phyloP scores from a whole-genome alignment of 306 rosid genomes.

The Vigna angularis region DNA sequence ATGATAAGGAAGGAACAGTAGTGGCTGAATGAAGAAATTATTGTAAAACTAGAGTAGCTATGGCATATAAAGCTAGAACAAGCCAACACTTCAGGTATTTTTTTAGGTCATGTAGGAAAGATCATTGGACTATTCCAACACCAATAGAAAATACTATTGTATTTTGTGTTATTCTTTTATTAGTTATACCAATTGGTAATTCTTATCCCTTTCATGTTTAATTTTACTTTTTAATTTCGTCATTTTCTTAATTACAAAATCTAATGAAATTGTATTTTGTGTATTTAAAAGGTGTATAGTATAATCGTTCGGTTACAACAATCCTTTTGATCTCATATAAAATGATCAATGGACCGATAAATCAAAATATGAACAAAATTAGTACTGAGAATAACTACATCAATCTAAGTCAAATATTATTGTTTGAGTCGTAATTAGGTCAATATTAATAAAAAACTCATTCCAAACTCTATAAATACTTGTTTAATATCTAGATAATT shows the following conservation, averaged over 20 bases:
- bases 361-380: no score
- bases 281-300: not conserved
- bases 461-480: no score
- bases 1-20: not conserved
- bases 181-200: not conserved
- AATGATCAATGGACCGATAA: accelerated
- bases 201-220: not conserved
- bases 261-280: not conserved
- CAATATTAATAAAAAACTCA: no score
- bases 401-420: no score
- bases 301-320: no score
- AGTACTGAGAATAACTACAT: accelerated
- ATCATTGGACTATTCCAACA: not conserved
- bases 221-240: no score
- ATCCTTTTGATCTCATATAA: no score
- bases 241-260: not conserved
- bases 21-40: not conserved
- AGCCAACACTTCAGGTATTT: not conserved
- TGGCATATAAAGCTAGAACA: not conserved
- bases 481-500: no score
- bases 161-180: not conserved
- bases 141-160: not conserved
- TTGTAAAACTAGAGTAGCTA: not conserved
- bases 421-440: no score
- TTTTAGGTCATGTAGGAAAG: not conserved